Evolutionary conservation across 2,329 filamentous ascomycete genomes (phyloP), one percentile per base, ranked within the genome.

Genomic region (Chaetomium sp.): DNA sequence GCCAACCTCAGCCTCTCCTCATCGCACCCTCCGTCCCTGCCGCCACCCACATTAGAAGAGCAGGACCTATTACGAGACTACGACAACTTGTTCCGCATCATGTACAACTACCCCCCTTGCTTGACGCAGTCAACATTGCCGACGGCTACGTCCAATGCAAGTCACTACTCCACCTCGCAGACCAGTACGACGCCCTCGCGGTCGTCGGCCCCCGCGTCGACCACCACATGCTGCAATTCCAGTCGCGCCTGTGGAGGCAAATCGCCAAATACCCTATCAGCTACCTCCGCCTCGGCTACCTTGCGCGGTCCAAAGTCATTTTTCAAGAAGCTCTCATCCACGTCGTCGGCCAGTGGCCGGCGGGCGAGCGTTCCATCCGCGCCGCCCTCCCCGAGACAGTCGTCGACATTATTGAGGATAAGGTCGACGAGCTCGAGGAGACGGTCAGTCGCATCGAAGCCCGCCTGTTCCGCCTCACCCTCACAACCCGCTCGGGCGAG

Each of bases 121-220:
- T 98, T 35, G 93, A 97, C 77, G 85, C 86, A 29, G 84, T 95
- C 75, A 96, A 95, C 75, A 96, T 98, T 69, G 92, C 93, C 61
- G 90, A 93, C 67, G 93, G 93, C 27, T 97, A 97, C 74, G 89
- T 95, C 51, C 92, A 97, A 77, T 97, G 92, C 84, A 97, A 97
- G 78, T 90, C 91, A 13, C 85, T 98, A 2, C 85, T 98, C 49
- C 87, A 87, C 13, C 83, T 97, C 21, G 94, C 93, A n/a, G 93
- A 97, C 77, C 92, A 95, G 81, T 97, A 97, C 79, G 93, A 97
- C 75, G 92, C 93, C 16, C 84, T 97, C 13, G 83, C 88, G 33
- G 92, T 97, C 19, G 92, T 96, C 9, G 93, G 93, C 0, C 91
- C 92, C 1, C 87, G 94, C 45, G 91, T 97, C 53, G 94, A 97